Percentiles rank a stretch among this genome's conserved stretches.
These are phyloP conservation scores for Penicillium ucsense DNA, from an alignment of 495 filamentous ascomycete species.

Conservation along the genomic window DNA sequence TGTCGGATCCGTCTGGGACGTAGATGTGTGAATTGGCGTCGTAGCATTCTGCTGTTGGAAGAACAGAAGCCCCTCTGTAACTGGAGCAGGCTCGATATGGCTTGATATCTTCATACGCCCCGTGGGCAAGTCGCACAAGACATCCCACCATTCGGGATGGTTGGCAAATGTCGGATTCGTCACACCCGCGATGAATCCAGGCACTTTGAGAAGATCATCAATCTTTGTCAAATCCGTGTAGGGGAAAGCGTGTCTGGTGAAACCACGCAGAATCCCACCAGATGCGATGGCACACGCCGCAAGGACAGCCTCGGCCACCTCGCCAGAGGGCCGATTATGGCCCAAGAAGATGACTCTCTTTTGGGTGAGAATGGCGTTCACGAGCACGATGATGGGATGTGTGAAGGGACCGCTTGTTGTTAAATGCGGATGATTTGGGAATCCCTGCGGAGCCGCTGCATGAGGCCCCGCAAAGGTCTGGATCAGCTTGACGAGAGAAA, in stretches of 20 bases:
- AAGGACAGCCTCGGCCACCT: conserved; percentile 91
- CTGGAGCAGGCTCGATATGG: conserved; percentile 61
- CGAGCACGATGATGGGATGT: conserved; percentile 44
- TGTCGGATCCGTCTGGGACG: conserved; percentile 54
- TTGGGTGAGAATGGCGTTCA: conserved; percentile 72
- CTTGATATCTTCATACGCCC: conserved; percentile 90
- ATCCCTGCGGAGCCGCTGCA: conserved; percentile 71
- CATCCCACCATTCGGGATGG: conserved; percentile 96
- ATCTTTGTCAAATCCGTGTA: conserved; percentile 98
- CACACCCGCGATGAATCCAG: conserved; percentile 95
- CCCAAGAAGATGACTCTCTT: conserved; percentile 95
- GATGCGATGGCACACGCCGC: conserved; percentile 89
- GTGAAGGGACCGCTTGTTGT: conserved; percentile 75
- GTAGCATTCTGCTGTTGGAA: conserved; percentile 73
- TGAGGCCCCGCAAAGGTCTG: conserved; percentile 83
- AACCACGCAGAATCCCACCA: conserved; percentile 88
- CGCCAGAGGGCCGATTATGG: conserved; percentile 85
- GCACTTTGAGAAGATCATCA: conserved; percentile 88
- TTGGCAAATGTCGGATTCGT: conserved; percentile 94
- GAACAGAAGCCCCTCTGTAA: conserved; percentile 72
- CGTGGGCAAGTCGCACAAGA: conserved; percentile 86
- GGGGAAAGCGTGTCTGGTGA: conserved; percentile 95
- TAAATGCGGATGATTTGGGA: conserved; percentile 80
- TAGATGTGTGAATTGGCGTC: conserved; percentile 37
- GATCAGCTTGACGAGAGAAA: conserved; percentile 93